These are phyloP conservation scores for Aureobasidium leucospermi DNA, from an alignment of 2,329 filamentous ascomycete genomes.

Conservation along the genomic window DNA sequence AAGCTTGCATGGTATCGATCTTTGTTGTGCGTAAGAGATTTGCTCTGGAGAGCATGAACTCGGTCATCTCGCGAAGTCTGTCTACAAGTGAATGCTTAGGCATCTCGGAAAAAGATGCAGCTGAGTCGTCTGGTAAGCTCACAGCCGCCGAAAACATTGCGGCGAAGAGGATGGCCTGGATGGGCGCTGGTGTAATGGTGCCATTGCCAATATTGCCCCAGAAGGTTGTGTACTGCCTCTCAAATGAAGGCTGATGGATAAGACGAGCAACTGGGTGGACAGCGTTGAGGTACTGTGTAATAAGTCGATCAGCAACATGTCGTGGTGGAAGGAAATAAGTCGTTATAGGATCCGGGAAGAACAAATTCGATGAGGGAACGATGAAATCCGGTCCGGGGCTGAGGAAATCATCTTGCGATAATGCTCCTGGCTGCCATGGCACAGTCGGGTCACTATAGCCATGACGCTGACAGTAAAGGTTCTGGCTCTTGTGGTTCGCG, in stretches of 20 bases:
- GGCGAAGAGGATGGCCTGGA: conserved; percentile 63
- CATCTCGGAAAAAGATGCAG: conserved; percentile 48
- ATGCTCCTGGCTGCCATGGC: neutral
- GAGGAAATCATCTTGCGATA: conserved; percentile 42
- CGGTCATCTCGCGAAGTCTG: conserved; percentile 58
- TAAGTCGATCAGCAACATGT: conserved; percentile 51
- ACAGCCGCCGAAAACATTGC: conserved; percentile 62
- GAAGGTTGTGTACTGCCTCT: conserved; percentile 56
- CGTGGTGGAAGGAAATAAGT: conserved; percentile 55
- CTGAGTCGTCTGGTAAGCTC: conserved; percentile 52
- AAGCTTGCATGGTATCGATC: conserved; percentile 67
- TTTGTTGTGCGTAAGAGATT: conserved; percentile 65
- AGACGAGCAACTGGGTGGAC: conserved; percentile 64
- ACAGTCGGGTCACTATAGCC: neutral
- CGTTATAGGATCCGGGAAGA: conserved; percentile 49
- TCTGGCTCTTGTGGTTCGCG: neutral
- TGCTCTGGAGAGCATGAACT: conserved; percentile 59
- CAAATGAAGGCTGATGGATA: conserved; percentile 60
- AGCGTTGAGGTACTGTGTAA: conserved; percentile 59
- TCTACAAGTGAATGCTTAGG: conserved; percentile 52
- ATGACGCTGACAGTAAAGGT: conserved; percentile 5
- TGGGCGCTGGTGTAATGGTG: conserved; percentile 55
- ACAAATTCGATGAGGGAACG: conserved; percentile 58
- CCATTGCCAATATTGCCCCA: conserved; percentile 55
- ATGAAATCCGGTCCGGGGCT: conserved; percentile 60